phyloP scores from a whole-genome alignment of 192 early-diverging fungal genomes.

The Pilobolus umbonatus region DNA sequence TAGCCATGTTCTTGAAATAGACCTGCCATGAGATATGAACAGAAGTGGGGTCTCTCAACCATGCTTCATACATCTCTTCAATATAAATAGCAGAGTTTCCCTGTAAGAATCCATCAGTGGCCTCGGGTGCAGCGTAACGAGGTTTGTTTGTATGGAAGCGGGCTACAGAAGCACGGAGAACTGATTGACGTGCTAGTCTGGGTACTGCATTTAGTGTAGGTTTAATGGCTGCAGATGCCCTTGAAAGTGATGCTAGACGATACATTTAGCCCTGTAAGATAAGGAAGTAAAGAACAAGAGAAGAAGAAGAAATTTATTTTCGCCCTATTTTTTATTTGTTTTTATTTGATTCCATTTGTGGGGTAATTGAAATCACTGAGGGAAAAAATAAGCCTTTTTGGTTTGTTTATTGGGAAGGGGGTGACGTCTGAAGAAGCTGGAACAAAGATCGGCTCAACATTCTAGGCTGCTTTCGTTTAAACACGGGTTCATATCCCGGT shows the following conservation, averaged over 20 bases:
- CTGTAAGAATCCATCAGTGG: slow-evolving; percentile 81
- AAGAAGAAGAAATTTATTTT: no score
- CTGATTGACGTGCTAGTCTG: slow-evolving; percentile 10
- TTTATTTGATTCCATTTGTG: no score
- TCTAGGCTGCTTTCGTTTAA: not conserved
- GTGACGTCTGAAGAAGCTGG: no score
- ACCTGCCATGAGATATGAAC: slow-evolving; percentile 97
- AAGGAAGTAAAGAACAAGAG: slow-evolving; percentile 12
- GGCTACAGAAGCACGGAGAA: slow-evolving; percentile 22
- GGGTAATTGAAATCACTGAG: not conserved
- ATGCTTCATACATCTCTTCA: slow-evolving; percentile 95
- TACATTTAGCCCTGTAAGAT: slow-evolving; percentile 21
- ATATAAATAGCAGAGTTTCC: slow-evolving; percentile 79
- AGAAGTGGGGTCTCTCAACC: slow-evolving; percentile 81
- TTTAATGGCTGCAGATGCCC: slow-evolving; percentile 15
- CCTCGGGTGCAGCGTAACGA: slow-evolving; percentile 44
- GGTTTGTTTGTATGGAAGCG: slow-evolving; percentile 22
- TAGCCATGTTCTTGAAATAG: slow-evolving; percentile 84
- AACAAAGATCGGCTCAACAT: not conserved
- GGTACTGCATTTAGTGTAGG: slow-evolving; percentile 11
- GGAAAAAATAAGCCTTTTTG: no score
- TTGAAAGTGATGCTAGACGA: slow-evolving; percentile 24
- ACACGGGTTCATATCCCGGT: not conserved
- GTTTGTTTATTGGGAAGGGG: no score
- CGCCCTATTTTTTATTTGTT: no score